Percentiles rank a stretch among this genome's conserved stretches.
These are phyloP conservation scores for Mycena sp. DNA, from an alignment of 1,284 basidiomycete genomes.

Conservation along the genomic window DNA sequence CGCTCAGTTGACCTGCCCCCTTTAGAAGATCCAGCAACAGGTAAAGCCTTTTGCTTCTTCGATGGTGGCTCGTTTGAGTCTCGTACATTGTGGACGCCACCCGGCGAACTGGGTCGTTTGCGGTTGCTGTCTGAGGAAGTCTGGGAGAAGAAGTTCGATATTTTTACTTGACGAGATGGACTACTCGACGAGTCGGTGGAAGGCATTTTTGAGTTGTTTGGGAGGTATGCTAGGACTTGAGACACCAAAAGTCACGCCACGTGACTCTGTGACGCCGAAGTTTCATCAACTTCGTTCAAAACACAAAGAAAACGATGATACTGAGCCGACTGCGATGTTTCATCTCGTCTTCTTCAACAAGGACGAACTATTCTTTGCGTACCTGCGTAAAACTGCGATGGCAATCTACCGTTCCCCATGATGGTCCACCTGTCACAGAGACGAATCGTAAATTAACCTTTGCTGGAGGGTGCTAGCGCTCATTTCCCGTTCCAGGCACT, in stretches of 20 bases:
- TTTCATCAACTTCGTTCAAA: no score
- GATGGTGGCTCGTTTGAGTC: constrained; percentile 44
- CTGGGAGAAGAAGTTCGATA: constrained; percentile 21
- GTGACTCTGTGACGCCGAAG: not conserved
- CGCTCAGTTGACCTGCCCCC: constrained; percentile 21
- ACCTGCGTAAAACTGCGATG: not conserved
- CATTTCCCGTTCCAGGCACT: constrained; percentile 65
- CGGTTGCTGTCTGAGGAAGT: not conserved
- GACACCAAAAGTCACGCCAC: not conserved
- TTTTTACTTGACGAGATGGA: constrained; percentile 16
- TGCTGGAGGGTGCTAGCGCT: constrained; percentile 1
- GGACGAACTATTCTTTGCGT: no score
- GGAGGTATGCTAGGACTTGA: no score
- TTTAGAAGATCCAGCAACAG: constrained; percentile 2
- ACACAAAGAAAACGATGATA: no score
- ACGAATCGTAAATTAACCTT: constrained; percentile 60
- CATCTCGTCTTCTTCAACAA: not conserved
- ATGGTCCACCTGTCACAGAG: constrained; percentile 58
- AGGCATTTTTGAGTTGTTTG: not conserved
- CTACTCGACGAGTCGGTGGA: not conserved
- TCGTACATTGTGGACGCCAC: no score
- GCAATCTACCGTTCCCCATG: constrained; percentile 34
- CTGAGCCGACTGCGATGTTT: no score
- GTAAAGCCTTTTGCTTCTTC: constrained; percentile 42
- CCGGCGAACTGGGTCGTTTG: not conserved